Percentiles rank a stretch among this genome's conserved stretches.
phyloP scores from a whole-genome alignment of 2,329 filamentous ascomycete species.

The Exophiala sideris region DNA sequence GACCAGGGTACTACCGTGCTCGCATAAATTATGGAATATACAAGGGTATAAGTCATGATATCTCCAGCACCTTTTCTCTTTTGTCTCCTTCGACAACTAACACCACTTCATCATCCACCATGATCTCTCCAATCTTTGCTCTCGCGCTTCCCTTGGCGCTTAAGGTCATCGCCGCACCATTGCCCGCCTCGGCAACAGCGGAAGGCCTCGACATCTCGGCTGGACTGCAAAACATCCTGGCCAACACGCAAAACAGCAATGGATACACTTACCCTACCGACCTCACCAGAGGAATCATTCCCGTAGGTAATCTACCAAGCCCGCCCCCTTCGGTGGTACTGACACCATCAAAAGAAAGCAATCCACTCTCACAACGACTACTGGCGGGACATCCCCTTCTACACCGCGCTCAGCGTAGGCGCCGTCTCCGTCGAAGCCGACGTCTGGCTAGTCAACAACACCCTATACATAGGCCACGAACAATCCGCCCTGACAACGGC shows the following conservation, averaged over 20 bases:
- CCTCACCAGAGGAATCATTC: slow-evolving; percentile 37
- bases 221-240: slow-evolving; percentile 27
- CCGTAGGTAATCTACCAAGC: no score
- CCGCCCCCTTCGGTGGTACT: no score
- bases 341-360: no score
- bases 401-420: slow-evolving; percentile 39
- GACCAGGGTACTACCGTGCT: no score
- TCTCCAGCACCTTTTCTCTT: no score
- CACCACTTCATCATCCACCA: neutral
- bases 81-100: no score
- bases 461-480: slow-evolving; percentile 42
- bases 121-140: slow-evolving; percentile 14
- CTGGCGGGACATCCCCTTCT: slow-evolving; percentile 40
- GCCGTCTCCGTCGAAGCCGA: slow-evolving; percentile 47
- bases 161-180: slow-evolving; percentile 8
- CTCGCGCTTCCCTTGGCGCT: slow-evolving; percentile 11
- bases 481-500: slow-evolving; percentile 35
- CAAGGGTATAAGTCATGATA: no score
- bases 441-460: slow-evolving; percentile 42
- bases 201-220: slow-evolving; percentile 16
- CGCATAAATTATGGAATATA: no score
- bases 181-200: slow-evolving; percentile 17
- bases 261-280: slow-evolving; percentile 35
- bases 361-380: slow-evolving; percentile 46
- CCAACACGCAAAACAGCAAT: slow-evolving; percentile 25